Evolutionary conservation across 169 alveolate species (phyloP).

Genomic region (Neospora caninum): DNA sequence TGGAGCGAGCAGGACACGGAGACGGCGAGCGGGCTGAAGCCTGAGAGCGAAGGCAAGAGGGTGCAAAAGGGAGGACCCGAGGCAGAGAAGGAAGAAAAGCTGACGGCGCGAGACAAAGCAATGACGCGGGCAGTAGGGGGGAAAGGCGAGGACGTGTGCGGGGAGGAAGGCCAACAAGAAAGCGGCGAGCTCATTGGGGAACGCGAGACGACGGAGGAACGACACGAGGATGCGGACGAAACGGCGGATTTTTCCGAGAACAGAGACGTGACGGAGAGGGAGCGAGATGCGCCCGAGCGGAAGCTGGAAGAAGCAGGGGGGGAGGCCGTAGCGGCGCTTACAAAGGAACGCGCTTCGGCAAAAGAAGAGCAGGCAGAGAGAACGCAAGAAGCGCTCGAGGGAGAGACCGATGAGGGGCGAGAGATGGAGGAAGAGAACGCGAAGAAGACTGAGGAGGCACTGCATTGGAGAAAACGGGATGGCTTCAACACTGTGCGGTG

Average conservation of each 20-base stretch:
- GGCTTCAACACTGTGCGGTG: too few relatives aligned
- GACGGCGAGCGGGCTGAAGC: background rate
- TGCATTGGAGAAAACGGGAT: too few relatives aligned
- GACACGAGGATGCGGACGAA: too few relatives aligned
- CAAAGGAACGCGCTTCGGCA: too few relatives aligned
- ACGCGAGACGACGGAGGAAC: too few relatives aligned
- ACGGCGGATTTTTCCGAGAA: background rate
- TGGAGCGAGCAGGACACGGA: background rate
- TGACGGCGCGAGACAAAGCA: too few relatives aligned
- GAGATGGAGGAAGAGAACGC: background rate
- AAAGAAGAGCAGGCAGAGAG: too few relatives aligned
- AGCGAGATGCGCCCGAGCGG: background rate
- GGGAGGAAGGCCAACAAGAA: too few relatives aligned
- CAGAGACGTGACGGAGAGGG: background rate
- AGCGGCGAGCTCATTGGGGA: too few relatives aligned
- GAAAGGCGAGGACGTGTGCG: background rate
- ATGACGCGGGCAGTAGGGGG: too few relatives aligned
- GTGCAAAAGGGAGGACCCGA: background rate
- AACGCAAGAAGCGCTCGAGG: background rate
- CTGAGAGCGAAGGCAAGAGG: background rate
- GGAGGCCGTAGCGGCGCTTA: background rate
- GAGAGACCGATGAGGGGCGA: background rate
- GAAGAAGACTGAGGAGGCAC: too few relatives aligned
- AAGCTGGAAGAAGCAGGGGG: background rate
- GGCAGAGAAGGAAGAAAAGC: background rate